Evolutionary conservation across 2,329 filamentous ascomycete species (phyloP).

Genomic region (Pyricularia sp.): DNA sequence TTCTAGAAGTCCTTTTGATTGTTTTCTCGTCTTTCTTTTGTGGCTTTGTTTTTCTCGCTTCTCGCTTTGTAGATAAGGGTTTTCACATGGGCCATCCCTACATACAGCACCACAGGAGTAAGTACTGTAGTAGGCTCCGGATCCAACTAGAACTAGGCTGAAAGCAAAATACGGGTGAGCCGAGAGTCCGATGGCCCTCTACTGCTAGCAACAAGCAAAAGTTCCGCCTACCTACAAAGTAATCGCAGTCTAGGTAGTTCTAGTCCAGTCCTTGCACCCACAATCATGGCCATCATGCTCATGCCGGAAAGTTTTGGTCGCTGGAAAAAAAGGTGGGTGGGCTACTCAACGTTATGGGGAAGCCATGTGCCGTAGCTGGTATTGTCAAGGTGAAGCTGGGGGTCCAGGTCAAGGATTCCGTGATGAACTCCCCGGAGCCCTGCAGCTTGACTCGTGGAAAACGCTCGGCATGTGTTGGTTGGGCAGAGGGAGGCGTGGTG

Average conservation of each 20-base stretch:
- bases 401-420: neutral
- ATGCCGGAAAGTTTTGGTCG: neutral
- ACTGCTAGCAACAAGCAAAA: neutral
- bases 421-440: neutral
- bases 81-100: neutral
- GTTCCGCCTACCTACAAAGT: neutral
- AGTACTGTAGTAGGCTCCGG: too few species aligned
- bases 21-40: neutral
- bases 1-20: neutral
- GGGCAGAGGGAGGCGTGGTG: neutral
- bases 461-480: neutral
- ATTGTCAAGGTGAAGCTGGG: neutral
- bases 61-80: neutral
- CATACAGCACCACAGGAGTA: too few species aligned
- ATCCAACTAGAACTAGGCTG: neutral
- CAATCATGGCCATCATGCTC: neutral
- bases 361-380: neutral
- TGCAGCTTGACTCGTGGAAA: neutral
- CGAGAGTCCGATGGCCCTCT: neutral
- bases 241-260: too few species aligned
- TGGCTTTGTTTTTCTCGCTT: neutral
- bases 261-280: neutral
- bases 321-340: neutral
- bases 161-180: neutral
- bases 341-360: neutral